Conservation (phyloP, 306 rosid species). For the Inga laurina region DNA sequence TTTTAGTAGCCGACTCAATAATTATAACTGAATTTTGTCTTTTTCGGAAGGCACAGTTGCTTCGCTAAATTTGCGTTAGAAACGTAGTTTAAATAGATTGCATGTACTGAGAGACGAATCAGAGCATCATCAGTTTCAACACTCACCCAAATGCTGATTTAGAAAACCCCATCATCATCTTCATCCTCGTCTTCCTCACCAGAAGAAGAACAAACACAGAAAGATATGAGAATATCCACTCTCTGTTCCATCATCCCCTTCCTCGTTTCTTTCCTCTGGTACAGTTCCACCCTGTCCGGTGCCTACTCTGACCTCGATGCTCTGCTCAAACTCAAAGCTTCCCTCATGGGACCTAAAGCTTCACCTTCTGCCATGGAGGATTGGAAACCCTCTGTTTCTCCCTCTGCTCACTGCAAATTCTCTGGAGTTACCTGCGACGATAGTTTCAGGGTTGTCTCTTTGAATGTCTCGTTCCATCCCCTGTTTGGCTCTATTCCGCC, state of each 20-base stretch:
- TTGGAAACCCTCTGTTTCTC: constrained; percentile 47
- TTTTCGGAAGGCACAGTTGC: background rate
- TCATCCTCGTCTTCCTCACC: background rate
- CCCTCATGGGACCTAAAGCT: constrained; percentile 46
- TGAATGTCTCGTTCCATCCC: constrained; percentile 49
- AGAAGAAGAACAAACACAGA: background rate
- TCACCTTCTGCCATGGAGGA: constrained; percentile 45
- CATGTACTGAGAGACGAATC: background rate
- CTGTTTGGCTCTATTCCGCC: constrained; percentile 54
- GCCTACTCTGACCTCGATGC: constrained; percentile 54
- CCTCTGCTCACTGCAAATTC: constrained; percentile 58
- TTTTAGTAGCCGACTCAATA: background rate
- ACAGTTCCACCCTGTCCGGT: constrained; percentile 14
- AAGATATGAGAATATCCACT: background rate
- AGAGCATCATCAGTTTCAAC: background rate
- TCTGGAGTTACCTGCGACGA: constrained; percentile 61
- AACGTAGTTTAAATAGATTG: background rate
- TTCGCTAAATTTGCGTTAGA: background rate
- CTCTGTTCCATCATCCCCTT: constrained; percentile 17
- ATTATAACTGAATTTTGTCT: background rate
- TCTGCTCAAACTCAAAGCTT: constrained; percentile 58
- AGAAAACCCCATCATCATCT: background rate
- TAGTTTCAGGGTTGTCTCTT: constrained; percentile 42
- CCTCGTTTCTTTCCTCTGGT: constrained; percentile 17
- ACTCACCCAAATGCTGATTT: background rate